Evolutionary conservation across 352 stramenopile genomes (phyloP).

Genomic region (Aphanomyces cochlioides): DNA sequence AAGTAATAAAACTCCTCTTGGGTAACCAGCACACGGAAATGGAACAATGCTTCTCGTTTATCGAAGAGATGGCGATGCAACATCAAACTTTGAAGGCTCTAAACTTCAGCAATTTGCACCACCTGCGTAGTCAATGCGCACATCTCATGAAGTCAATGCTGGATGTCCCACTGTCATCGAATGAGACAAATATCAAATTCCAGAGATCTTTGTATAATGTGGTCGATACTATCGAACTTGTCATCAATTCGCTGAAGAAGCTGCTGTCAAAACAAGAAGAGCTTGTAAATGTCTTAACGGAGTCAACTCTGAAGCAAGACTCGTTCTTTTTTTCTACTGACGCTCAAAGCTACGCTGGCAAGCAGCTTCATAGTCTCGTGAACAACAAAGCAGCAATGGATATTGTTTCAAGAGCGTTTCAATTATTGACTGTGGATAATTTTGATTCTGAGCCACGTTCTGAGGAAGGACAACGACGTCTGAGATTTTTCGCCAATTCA

Average conservation of each 20-base stretch:
- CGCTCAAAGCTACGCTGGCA: slow-evolving; percentile 71
- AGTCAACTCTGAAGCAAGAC: slow-evolving; percentile 77
- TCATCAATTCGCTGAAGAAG: slow-evolving; percentile 81
- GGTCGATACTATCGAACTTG: slow-evolving; percentile 74
- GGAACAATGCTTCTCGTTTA: slow-evolving; percentile 81
- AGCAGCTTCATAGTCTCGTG: slow-evolving; percentile 74
- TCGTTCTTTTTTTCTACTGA: slow-evolving; percentile 86
- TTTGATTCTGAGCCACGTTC: slow-evolving; percentile 77
- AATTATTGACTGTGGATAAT: slow-evolving; percentile 79
- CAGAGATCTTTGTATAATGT: slow-evolving; percentile 76
- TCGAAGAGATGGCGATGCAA: slow-evolving; percentile 73
- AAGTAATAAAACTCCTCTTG: slow-evolving; percentile 70
- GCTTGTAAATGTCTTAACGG: slow-evolving; percentile 72
- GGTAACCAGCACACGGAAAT: slow-evolving; percentile 79
- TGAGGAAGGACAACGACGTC: slow-evolving; percentile 79
- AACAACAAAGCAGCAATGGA: slow-evolving; percentile 76
- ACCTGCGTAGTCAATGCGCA: slow-evolving; percentile 43
- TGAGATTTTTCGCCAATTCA: slow-evolving; percentile 89
- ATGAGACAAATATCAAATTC: slow-evolving; percentile 83
- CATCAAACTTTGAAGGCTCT: slow-evolving; percentile 72
- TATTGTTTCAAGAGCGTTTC: slow-evolving; percentile 81
- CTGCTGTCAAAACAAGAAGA: slow-evolving; percentile 78
- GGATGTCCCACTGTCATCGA: slow-evolving; percentile 67
- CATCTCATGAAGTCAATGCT: slow-evolving; percentile 82
- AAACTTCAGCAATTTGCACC: slow-evolving; percentile 67